Base-by-base conservation (phyloP, 106 monocot genomes). In the Dactylorhiza incarnata region DNA sequence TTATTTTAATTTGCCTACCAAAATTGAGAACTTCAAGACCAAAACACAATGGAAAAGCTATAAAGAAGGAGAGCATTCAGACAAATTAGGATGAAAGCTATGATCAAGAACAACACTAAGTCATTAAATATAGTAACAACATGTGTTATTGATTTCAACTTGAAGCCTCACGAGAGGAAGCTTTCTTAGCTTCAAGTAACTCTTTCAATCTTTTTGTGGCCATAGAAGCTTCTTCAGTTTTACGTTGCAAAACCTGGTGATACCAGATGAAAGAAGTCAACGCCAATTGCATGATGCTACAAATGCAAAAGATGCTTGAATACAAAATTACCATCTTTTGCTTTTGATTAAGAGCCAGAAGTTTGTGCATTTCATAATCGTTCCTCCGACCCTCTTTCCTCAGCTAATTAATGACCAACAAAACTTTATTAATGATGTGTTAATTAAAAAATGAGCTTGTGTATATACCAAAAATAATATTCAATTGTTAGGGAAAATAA, bases 291-390 rank as follows among this genome's bases (percentile, higher is more conserved):
- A 37, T 56, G n/a, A n/a, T 3, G 15, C 55, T 37, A 45, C 0
- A 45, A 20, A 74, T 48, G 49, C 24, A n/a, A 50, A 61, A 51
- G 14, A 17, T 7, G 17, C 45, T 62, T 6, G 44, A 68, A 19
- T 46, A 53, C 1, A 49, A 72, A 73, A 8, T 6, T 84, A 94
- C 99, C 99, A 94, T 99, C 74, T 94, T 94, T 52, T 99, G 99
- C 79, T 94, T 84, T 79, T 99, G 99, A 56, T 94, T 94, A 68
- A 99, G 71, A 17, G 99, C 94, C 73, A 88, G 65, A 52, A 94
- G 85, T 76, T 94, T 99, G 73, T 91, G 99, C 99, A 99, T 99
- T 76, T 99, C 99, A 83, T 99, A 99, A 78, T 99, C 94, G 71
- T 86, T 91, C 82, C 89, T 88, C 19, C 99, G 54, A 0, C 94